A percentile compares a stretch with the other conserved stretches of the same genome.
phyloP scores from a whole-genome alignment of 441 rosid genomes.

The Dalechampia spathulata region DNA sequence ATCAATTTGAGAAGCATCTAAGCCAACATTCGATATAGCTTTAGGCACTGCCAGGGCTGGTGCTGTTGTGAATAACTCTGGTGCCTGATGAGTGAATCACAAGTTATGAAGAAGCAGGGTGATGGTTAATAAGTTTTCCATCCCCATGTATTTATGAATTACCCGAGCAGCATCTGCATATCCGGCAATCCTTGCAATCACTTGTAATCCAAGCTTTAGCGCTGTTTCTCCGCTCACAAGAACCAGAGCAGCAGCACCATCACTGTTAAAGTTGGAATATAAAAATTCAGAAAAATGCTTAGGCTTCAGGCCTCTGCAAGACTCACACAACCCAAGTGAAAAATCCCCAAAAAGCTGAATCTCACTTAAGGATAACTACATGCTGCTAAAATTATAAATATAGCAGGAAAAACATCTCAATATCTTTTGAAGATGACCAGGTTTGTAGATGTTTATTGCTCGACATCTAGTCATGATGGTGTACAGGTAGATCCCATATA shows the following conservation, averaged over 20 bases:
- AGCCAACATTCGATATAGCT: constrained; percentile 69
- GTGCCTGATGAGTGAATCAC: constrained; percentile 47
- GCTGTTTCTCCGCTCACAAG: constrained; percentile 86
- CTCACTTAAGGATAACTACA: no score
- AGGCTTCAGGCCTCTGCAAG: constrained; percentile 1
- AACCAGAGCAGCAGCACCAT: constrained; percentile 95
- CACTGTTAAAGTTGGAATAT: constrained; percentile 42
- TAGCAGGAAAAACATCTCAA: no score
- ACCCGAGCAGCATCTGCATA: constrained; percentile 98
- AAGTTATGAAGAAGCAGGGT: not conserved
- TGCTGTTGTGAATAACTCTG: constrained; percentile 81
- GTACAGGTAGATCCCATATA: no score
- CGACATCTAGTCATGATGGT: no score
- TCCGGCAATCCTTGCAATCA: constrained; percentile 74
- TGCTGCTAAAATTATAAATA: no score
- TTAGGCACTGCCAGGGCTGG: constrained; percentile 91
- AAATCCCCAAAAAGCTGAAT: not conserved
- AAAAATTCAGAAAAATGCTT: constrained; percentile 13
- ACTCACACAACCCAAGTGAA: not conserved
- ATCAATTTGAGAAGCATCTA: constrained; percentile 81
- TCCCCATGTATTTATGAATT: constrained; percentile 7
- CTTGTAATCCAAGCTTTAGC: constrained; percentile 62
- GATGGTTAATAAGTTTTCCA: no score
- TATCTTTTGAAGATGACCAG: no score
- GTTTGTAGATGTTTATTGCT: no score